phyloP scores from a whole-genome alignment of 768 basidiomycete genomes.

The Gautieria morchelliformis region DNA sequence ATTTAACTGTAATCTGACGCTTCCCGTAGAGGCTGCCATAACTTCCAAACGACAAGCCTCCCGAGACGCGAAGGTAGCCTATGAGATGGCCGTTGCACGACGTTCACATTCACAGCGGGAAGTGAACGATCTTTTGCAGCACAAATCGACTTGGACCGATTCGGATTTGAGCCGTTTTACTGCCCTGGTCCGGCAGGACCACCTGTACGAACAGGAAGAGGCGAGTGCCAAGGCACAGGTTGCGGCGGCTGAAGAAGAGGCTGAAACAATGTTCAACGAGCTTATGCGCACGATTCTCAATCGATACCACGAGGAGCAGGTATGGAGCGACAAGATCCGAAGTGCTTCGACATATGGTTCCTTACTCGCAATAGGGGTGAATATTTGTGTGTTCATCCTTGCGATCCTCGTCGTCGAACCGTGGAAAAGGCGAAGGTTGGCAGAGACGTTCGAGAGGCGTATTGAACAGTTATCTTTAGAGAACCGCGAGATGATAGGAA shows the following conservation, averaged over 20 bases:
- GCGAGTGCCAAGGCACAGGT: constrained; percentile 56
- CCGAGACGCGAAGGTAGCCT: constrained; percentile 58
- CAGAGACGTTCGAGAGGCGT: constrained; percentile 83
- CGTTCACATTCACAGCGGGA: constrained; percentile 87
- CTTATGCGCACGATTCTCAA: constrained; percentile 83
- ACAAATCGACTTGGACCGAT: constrained; percentile 91
- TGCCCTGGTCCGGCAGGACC: constrained; percentile 81
- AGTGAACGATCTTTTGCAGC: constrained; percentile 89
- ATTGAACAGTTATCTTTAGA: constrained; percentile 45
- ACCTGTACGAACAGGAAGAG: constrained; percentile 77
- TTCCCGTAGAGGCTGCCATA: constrained; percentile 60
- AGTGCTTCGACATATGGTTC: constrained; percentile 92
- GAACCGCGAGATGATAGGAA: constrained; percentile 27
- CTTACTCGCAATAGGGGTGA: constrained; percentile 75
- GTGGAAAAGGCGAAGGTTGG: constrained; percentile 84
- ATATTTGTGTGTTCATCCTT: constrained; percentile 81
- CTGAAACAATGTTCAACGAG: constrained; percentile 80
- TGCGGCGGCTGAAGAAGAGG: constrained; percentile 61
- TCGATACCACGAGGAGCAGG: constrained; percentile 92
- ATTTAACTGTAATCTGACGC: constrained; percentile 1
- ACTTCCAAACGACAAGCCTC: constrained; percentile 56
- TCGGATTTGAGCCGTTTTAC: constrained; percentile 83
- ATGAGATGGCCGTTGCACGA: constrained; percentile 69
- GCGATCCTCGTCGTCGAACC: constrained; percentile 92
- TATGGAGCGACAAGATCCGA: constrained; percentile 98